Base-by-base conservation (phyloP, 2,329 filamentous ascomycete species). In the Didymella pinodella region DNA sequence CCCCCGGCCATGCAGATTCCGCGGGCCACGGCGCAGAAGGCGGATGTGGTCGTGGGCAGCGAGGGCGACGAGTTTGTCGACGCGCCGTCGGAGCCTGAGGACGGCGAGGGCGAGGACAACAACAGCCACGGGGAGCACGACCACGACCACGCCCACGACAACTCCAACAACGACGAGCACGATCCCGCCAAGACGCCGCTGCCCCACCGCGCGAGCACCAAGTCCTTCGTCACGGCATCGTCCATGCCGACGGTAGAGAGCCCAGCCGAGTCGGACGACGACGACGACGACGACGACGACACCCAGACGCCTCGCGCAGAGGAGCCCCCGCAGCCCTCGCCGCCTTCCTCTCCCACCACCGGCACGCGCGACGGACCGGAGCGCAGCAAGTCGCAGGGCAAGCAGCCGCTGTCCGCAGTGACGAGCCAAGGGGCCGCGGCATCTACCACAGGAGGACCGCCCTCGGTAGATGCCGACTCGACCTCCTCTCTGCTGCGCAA, bases 401-500 rank as follows among this genome's bases (percentile, higher is more conserved):
- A 76, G 57, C 68, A 69, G 46, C 69, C 72, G 22, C 54, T 70
- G 7, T 75, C 71, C 51, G 68, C 66, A 48, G 63, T 64, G 44
- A 68, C 72, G 56, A 75, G 72, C 63, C 68, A 67, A 49, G 64
- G 61, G 54, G 61, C 47, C 40, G 63, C 65, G 31, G 50, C 67
- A 57, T 71, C 73, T 53, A 68, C 68, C 46, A 48, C 59, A 47
- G 68, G 66, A 62, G 65, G 64, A 61, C 61, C 68, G 53, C 64
- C 68, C 54, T 73, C 73, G 65, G 72, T 73, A 70, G 74, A 75
- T 63, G 72, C 66, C 20, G 67, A 65, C 44, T 78, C 76, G 54
- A 78, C 75, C 51, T 73, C 73, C 32, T 75, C 74, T 57, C 59
- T 78, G 64, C 65, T 78, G 49, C 75, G 59, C 41, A 73, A 71